Conservation (phyloP, 257 asterid species). For the Solanum habrochaites region DNA sequence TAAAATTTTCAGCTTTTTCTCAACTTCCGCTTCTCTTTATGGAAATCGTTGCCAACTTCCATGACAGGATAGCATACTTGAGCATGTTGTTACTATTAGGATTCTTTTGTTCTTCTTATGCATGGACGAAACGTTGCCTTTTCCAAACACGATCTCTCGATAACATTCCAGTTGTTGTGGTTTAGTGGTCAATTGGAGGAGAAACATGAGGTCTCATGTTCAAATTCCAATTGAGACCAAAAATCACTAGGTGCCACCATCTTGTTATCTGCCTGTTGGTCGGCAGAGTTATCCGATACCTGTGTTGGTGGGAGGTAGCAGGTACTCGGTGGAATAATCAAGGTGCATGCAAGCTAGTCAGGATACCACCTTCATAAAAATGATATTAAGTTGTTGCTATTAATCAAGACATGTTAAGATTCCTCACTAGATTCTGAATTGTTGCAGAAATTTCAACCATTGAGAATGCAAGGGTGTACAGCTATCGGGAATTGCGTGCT, state of each 20-base stretch:
- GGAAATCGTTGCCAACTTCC: not conserved
- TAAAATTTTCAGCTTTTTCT: not conserved
- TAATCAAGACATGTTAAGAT: not conserved
- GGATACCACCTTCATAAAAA: not conserved
- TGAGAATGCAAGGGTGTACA: constrained; percentile 38
- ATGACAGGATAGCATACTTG: not conserved
- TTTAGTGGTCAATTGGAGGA: not conserved
- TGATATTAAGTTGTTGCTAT: not conserved
- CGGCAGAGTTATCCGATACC: not conserved
- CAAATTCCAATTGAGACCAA: not conserved
- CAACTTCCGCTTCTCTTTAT: not conserved
- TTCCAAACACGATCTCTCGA: not conserved
- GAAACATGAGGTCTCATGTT: not conserved
- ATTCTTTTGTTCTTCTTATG: not conserved
- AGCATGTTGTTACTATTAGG: not conserved
- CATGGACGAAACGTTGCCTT: not conserved
- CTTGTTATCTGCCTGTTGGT: not conserved
- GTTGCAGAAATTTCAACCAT: constrained; percentile 54
- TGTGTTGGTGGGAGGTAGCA: not conserved
- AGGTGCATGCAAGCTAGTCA: too few relatives aligned
- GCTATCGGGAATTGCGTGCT: constrained; percentile 44
- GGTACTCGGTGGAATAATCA: not conserved
- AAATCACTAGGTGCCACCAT: not conserved
- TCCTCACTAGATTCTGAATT: constrained; percentile 10
- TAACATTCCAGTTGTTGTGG: not conserved